Evolutionary conservation across 2,329 filamentous ascomycete species (phyloP), one percentile per base, ranked within the genome.

Genomic region (Neurospora crassa): DNA sequence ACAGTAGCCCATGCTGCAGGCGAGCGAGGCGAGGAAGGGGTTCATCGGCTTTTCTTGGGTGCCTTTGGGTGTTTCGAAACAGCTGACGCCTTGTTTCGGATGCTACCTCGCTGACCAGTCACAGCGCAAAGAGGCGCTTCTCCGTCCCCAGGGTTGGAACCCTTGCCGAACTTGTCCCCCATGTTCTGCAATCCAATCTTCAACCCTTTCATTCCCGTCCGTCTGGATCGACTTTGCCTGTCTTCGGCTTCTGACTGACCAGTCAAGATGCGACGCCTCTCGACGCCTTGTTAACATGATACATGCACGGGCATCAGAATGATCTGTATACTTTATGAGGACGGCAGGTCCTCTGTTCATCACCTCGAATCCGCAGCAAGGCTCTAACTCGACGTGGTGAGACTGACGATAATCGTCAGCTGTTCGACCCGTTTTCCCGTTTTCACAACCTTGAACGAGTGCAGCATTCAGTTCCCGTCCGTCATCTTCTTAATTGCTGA

Each of bases 61-160:
- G 73, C 70, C 69, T 68, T 73, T 71, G 72, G 70, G 63, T 75
- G 75, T 76, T 76, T 76, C 73, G 75, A 76, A 75, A 76, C 75
- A 71, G 41, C 70, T 71, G 42, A 69, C 20, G 47, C 47, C 47
- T 53, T 69, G 43, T 47, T 47, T 47, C 43, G 37, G 67, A 29
- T 43, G 40, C 37, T 43, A 40, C 41, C 20, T 34, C 14, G 47
- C 24, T 5, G 7, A 18, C 47, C 47, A 59, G 40, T 68, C 34
- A 34, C 34, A 68, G 24, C 67, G 67, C 69, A 74, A 53, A 70
- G 67, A 70, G 41, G 45, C 47, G 68, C 34, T 47, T 67, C 37
- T 42, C 45, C 63, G 67, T 63, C 71, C 68, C 16, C 14, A 59
- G 43, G 68, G 67, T 20, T 41, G 40, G 67, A 34, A 29, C 43